Evolutionary conservation across 345 rosid genomes (phyloP).

Genomic region (Rubroshorea leprosula): DNA sequence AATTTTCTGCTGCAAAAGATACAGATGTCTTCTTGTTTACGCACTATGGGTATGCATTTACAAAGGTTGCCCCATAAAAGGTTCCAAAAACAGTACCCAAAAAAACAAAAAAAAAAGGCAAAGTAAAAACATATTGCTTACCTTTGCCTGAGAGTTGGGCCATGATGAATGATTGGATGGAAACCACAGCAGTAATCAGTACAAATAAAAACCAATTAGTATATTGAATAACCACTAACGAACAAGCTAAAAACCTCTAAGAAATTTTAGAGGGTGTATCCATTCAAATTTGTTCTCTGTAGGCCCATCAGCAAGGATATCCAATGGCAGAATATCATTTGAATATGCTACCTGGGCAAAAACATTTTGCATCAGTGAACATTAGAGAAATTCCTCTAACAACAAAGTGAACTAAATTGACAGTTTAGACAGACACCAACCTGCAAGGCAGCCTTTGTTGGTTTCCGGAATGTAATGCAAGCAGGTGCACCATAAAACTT

Average conservation of each 20-base stretch:
- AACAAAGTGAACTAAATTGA: neutral
- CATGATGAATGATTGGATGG: neutral
- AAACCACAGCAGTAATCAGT: neutral
- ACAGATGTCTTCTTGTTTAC: too few relatives aligned
- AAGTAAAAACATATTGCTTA: neutral
- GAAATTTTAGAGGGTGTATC: neutral
- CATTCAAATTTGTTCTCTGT: too few relatives aligned
- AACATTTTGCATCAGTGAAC: neutral
- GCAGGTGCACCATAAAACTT: neutral
- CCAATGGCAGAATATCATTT: neutral
- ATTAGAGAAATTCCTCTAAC: neutral
- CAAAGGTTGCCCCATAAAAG: too few relatives aligned
- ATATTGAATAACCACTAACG: neutral
- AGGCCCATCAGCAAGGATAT: neutral
- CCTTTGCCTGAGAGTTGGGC: constrained; percentile 7
- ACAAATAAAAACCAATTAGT: neutral
- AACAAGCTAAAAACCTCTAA: neutral
- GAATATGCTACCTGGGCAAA: constrained; percentile 4
- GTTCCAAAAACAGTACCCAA: neutral
- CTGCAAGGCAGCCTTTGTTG: neutral
- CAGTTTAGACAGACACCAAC: neutral
- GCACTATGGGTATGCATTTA: too few relatives aligned
- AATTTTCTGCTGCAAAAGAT: too few relatives aligned
- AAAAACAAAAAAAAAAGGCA: neutral
- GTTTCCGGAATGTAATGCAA: neutral